A percentile compares a stretch with the other conserved stretches of the same genome.
phyloP scores from a whole-genome alignment of 2,329 filamentous ascomycete genomes.

The Cordyceps sp. region DNA sequence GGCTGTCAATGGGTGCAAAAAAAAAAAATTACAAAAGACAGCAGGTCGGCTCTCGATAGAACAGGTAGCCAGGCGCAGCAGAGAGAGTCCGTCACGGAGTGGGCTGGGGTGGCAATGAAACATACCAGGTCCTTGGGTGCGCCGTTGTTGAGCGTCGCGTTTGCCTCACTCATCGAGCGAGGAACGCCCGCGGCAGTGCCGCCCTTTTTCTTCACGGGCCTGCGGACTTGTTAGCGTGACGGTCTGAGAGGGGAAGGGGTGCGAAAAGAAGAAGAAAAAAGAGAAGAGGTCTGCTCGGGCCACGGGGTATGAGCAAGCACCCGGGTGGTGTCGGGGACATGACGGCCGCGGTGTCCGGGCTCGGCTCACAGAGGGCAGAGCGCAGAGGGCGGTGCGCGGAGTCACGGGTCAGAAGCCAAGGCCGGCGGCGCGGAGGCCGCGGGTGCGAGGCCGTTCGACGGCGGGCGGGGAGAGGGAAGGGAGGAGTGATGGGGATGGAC shows the following conservation, averaged over 20 bases:
- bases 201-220: conserved; percentile 57
- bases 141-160: conserved; percentile 43
- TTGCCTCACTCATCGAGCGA: conserved; percentile 45
- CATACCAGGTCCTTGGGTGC: conserved; percentile 35
- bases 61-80: not conserved
- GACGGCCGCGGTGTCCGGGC: too few relatives aligned
- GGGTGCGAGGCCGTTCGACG: too few relatives aligned
- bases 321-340: too few relatives aligned
- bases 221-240: conserved; percentile 15
- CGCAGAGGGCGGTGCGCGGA: too few relatives aligned
- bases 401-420: too few relatives aligned
- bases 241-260: not conserved
- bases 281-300: not conserved
- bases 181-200: conserved; percentile 53
- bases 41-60: not conserved
- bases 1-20: too few relatives aligned
- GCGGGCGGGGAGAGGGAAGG: not conserved
- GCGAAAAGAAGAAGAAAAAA: not conserved
- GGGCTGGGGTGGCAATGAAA: not conserved
- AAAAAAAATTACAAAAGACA: too few relatives aligned
- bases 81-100: not conserved
- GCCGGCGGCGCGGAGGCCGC: too few relatives aligned
- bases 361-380: too few relatives aligned
- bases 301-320: too few relatives aligned
- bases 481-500: conserved; percentile 15